Evolutionary conservation across 2,329 filamentous ascomycete genomes (phyloP), one percentile per base, ranked within the genome.

Genomic region (Endothia cerciana): DNA sequence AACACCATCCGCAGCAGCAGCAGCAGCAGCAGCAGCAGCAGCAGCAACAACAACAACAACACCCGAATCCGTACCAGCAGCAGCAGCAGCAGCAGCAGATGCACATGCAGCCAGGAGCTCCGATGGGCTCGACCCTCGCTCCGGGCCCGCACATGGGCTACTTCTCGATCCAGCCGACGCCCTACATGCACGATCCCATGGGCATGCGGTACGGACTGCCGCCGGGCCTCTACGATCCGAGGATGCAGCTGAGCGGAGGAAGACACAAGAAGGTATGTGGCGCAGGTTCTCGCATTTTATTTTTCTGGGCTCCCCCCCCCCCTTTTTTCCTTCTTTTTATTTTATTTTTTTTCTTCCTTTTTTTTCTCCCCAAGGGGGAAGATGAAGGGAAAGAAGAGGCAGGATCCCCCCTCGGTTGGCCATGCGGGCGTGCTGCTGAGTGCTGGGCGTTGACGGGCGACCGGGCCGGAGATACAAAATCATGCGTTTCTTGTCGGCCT

Each of bases 241-340:
- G 82, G 57, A 76, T 77, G 61, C 74, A 83, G 57, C 69, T 84
- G 57, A 78, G 80, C 51, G 78, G 80, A 56, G 80, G 82, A 61
- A 82, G 83, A 25, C 82, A 85, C 49, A 87, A 87, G 71, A 87
- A 87, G 83, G 85, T 87, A 80, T 64, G 77, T 74, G 45, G 22
- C 38, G 13, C 19, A 33, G 40, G 36, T 30, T 36, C 47, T 36
- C 55, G 47, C n/a, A 55, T 33, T 58, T 43, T 22, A 36, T 62
- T 62, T 28, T 47, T n/a, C 63, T 63, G n/a, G 41, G 40, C 5
- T 36, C 22, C 33, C 15, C 7, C 22, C n/a, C 55, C 10, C 19
- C 30, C 19, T 41, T 19, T 55, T 57, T 38, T 36, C 19, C 6
- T 40, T 6, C 22, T 3, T 22, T 51, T 2, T 22, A 5, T 6